phyloP scores from a whole-genome alignment of 225 moss, liverwort and hornwort species.

The Polytrichum formosum region DNA sequence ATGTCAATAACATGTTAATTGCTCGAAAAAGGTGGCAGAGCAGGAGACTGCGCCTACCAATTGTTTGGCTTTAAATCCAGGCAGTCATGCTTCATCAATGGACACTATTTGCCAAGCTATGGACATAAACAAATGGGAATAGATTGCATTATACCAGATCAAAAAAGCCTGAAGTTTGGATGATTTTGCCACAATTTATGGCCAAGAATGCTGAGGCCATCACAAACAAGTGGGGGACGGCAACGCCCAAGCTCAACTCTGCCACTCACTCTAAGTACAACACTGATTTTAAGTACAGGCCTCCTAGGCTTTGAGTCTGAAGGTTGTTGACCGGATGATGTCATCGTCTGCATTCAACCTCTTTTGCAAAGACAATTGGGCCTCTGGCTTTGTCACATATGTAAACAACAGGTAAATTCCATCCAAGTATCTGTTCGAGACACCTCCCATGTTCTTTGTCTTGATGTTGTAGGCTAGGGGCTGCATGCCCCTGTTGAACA shows the following conservation, averaged over 20 bases:
- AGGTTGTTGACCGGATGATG: conserved; percentile 88
- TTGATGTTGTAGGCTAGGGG: conserved; percentile 95
- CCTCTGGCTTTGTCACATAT: conserved; percentile 92
- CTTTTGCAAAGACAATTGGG: conserved; percentile 75
- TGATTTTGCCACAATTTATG: conserved; percentile 34
- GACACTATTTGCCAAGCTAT: not conserved
- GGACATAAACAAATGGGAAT: not conserved
- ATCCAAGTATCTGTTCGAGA: conserved; percentile 89
- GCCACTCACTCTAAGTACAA: conserved; percentile 33
- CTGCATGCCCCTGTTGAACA: conserved; percentile 99
- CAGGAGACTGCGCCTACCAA: too few species aligned
- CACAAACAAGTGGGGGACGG: conserved; percentile 17
- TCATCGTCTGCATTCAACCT: conserved; percentile 91
- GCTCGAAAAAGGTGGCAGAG: too few species aligned
- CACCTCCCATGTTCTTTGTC: conserved; percentile 92
- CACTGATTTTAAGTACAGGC: conserved; percentile 3
- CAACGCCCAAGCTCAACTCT: conserved; percentile 22
- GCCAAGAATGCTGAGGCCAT: conserved; percentile 25
- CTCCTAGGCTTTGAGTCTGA: conserved; percentile 78
- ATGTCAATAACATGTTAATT: too few species aligned
- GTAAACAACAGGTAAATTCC: conserved; percentile 95
- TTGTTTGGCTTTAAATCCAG: too few species aligned
- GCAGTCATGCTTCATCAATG: too few species aligned
- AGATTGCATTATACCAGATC: not conserved
- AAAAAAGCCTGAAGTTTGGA: not conserved